phyloP scores from a whole-genome alignment of 352 stramenopile genomes.

The Thalassiosira hispida region DNA sequence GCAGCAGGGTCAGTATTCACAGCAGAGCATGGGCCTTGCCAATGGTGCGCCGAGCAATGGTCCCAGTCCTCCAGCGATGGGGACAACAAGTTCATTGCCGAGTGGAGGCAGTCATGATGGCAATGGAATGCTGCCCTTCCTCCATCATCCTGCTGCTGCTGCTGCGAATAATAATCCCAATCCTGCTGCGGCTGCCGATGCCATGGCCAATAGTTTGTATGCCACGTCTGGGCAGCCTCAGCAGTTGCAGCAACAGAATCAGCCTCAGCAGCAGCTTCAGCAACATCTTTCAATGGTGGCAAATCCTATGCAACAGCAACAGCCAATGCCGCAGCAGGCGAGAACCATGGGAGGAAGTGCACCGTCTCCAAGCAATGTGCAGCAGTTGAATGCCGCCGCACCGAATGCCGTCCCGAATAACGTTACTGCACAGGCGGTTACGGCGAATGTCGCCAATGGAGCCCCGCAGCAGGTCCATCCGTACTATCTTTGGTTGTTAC shows the following conservation, averaged over 20 bases:
- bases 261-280: slow-evolving; percentile 5
- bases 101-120: too few species aligned
- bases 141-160: neutral
- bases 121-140: too few species aligned
- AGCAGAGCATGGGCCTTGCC: too few species aligned
- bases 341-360: neutral
- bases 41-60: too few species aligned
- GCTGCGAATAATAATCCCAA: neutral
- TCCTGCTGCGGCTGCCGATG: slow-evolving; percentile 16
- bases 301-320: slow-evolving; percentile 20
- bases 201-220: slow-evolving; percentile 19
- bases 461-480: neutral
- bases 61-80: too few species aligned
- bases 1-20: slow-evolving; percentile 1
- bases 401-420: neutral
- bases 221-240: slow-evolving; percentile 31
- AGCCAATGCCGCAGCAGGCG: slow-evolving; percentile 3
- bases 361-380: too few species aligned
- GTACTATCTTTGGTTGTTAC: slow-evolving; percentile 12
- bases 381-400: too few species aligned
- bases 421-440: neutral
- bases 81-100: too few species aligned
- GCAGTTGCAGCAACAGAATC: neutral
- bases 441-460: slow-evolving; percentile 1
- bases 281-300: slow-evolving; percentile 17